phyloP scores from a whole-genome alignment of 208 protist genomes.

The Leishmania lainsoni region DNA sequence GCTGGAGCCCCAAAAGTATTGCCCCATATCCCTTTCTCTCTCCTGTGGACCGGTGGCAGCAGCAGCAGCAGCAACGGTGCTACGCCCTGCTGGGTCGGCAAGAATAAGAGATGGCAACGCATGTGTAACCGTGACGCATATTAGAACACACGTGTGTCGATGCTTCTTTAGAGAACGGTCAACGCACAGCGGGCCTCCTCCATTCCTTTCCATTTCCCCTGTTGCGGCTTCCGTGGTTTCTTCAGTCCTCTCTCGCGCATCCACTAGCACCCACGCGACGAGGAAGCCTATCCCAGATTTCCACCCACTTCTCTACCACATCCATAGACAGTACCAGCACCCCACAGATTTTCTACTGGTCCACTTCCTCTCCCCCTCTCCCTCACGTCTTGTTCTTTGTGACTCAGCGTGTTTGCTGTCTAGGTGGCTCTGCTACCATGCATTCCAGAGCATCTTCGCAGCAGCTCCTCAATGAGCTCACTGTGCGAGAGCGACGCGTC shows the following conservation, averaged over 20 bases:
- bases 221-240: neutral
- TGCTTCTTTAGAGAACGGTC: neutral
- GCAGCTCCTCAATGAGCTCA: conserved; percentile 28
- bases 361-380: neutral
- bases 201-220: neutral
- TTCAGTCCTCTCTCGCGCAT: neutral
- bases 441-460: conserved; percentile 15
- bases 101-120: neutral
- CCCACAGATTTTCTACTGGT: neutral
- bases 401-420: neutral
- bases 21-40: neutral
- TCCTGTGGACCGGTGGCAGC: neutral
- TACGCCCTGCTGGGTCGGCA: neutral
- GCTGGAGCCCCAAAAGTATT: neutral
- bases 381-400: neutral
- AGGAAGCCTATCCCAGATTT: neutral
- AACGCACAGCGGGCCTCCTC: neutral
- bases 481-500: conserved; percentile 23
- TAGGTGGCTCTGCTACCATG: neutral
- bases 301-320: neutral
- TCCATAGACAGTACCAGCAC: neutral
- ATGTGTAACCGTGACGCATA: neutral
- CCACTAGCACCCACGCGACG: neutral
- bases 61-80: neutral
- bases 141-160: neutral